Conservation (phyloP, 176 grass and related monocot genomes). For the Luzula sylvatica region DNA sequence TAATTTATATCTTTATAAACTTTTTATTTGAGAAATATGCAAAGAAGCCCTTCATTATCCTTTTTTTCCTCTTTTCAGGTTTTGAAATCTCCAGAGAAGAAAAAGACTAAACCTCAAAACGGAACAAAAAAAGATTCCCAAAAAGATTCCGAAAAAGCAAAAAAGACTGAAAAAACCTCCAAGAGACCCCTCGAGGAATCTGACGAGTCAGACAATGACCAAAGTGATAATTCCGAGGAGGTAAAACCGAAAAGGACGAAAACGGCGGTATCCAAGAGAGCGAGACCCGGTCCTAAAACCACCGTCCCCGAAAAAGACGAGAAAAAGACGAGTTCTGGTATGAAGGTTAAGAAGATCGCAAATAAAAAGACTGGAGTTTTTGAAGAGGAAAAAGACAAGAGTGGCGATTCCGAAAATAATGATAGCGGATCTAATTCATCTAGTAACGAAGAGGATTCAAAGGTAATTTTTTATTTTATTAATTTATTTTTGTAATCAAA, state of each 20-base stretch:
- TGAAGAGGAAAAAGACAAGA: constrained; percentile 30
- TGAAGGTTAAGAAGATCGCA: constrained; percentile 42
- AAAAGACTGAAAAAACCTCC: constrained; percentile 30
- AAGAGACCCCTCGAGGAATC: constrained; percentile 54
- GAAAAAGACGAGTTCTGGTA: constrained; percentile 30
- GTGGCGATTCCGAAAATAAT: constrained; percentile 35
- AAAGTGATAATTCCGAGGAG: constrained; percentile 46
- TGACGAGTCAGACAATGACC: constrained; percentile 43
- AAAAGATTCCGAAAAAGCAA: constrained; percentile 27
- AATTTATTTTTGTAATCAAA: too few relatives aligned
- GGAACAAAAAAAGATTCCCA: constrained; percentile 43
- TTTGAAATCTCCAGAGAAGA: constrained; percentile 38
- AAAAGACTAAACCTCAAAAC: constrained; percentile 31
- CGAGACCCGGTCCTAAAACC: constrained; percentile 32
- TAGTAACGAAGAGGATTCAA: constrained; percentile 42
- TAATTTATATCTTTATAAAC: too few relatives aligned
- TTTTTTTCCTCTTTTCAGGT: constrained; percentile 32
- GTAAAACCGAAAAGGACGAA: constrained; percentile 43
- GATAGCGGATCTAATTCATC: constrained; percentile 50
- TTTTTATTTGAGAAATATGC: not conserved
- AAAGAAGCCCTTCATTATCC: constrained; percentile 16
- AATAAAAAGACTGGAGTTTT: constrained; percentile 30
- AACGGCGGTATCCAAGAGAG: constrained; percentile 27
- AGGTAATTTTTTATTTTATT: constrained; percentile 9
- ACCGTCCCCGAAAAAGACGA: constrained; percentile 36